Percentiles rank a stretch among this genome's conserved stretches.
Evolutionary conservation across 192 early-diverging fungal genomes (phyloP).

Genomic region (Podila epigama): DNA sequence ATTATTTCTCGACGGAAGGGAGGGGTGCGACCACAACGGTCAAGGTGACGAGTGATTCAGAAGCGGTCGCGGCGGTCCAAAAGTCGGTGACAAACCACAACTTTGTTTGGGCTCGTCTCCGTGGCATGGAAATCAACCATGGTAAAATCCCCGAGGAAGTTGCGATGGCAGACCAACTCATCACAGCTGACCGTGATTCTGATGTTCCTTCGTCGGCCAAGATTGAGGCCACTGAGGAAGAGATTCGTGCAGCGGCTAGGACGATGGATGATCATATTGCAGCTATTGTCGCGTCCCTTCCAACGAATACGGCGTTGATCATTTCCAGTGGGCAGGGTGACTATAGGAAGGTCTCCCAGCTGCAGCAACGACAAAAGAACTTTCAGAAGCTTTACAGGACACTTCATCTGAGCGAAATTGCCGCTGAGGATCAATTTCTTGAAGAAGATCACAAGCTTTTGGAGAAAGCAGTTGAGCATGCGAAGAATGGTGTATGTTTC

Average conservation of each 20-base stretch:
- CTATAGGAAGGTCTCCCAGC: constrained; percentile 18
- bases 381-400: constrained; percentile 39
- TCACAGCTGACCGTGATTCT: background rate
- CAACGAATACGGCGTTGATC: constrained; percentile 45
- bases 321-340: constrained; percentile 53
- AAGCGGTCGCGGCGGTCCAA: constrained; percentile 12
- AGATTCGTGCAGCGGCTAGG: constrained; percentile 11
- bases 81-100: constrained; percentile 3
- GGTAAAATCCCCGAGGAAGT: background rate
- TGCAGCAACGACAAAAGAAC: constrained; percentile 18
- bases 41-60: constrained; percentile 14
- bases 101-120: constrained; percentile 40
- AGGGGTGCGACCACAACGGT: constrained; percentile 2
- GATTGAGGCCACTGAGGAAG: constrained; percentile 11
- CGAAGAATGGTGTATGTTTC: constrained; percentile 47
- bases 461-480: constrained; percentile 15
- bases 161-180: background rate
- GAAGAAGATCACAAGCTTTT: constrained; percentile 32
- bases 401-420: constrained; percentile 18
- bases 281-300: constrained; percentile 43
- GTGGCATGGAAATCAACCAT: constrained; percentile 35
- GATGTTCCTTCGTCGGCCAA: background rate
- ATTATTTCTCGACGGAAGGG: constrained; percentile 4
- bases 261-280: constrained; percentile 49
- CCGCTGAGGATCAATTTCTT: constrained; percentile 25